Evolutionary conservation across 129 eudicot species (phyloP).

Genomic region (Artemisia tridentata): DNA sequence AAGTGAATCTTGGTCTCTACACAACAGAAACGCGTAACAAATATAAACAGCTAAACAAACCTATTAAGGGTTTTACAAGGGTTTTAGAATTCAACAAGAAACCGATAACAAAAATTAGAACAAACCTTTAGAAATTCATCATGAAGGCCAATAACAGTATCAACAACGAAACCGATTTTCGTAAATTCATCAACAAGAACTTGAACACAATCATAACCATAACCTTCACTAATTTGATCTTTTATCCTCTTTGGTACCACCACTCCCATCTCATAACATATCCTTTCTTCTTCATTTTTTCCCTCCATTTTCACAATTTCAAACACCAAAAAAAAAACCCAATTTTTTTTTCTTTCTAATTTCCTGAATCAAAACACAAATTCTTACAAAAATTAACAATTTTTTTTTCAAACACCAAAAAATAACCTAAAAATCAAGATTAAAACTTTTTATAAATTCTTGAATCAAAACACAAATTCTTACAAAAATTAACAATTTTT

Average conservation of each 20-base stretch:
- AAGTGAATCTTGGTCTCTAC: too few relatives aligned
- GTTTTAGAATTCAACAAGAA: slow-evolving; percentile 21
- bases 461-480: too few relatives aligned
- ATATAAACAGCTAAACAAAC: neutral
- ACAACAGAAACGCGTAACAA: neutral
- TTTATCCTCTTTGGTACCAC: slow-evolving; percentile 57
- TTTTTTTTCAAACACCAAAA: too few relatives aligned
- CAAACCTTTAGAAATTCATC: slow-evolving; percentile 78
- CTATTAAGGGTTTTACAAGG: slow-evolving; percentile 22
- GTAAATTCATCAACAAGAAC: slow-evolving; percentile 62
- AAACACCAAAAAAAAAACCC: neutral
- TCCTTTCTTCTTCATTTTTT: slow-evolving; percentile 33
- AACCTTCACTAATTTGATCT: slow-evolving; percentile 33
- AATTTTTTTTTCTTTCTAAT: neutral
- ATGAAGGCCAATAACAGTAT: slow-evolving; percentile 69
- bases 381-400: too few relatives aligned
- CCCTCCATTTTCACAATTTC: slow-evolving; percentile 47
- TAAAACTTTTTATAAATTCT: too few relatives aligned
- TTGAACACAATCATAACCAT: slow-evolving; percentile 52
- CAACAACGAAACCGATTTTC: slow-evolving; percentile 62
- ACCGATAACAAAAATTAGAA: slow-evolving; percentile 6
- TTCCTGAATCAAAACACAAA: slow-evolving; percentile 1
- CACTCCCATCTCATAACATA: slow-evolving; percentile 68
- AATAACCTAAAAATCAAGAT: too few relatives aligned
- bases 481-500: too few relatives aligned